Evolutionary conservation across 768 basidiomycete genomes (phyloP).

Genomic region (Kwoniella bestiolae): DNA sequence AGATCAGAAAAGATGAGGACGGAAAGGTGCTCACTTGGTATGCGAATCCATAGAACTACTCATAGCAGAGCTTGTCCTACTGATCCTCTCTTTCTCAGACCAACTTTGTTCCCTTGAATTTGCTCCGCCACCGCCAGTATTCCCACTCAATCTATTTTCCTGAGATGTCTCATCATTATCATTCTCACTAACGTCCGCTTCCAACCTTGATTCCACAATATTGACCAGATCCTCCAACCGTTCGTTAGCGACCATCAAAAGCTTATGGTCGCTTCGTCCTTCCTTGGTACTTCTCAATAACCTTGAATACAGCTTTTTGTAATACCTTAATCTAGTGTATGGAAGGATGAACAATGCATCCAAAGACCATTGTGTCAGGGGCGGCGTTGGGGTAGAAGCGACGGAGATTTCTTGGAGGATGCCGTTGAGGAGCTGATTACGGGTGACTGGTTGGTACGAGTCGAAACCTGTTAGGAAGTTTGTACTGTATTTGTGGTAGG

Average conservation of each 20-base stretch:
- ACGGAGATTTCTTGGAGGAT: conserved; percentile 74
- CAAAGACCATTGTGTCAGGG: conserved; percentile 69
- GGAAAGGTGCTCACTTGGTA: conserved; percentile 42
- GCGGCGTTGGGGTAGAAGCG: conserved; percentile 66
- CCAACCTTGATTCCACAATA: conserved; percentile 67
- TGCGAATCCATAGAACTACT: conserved; percentile 47
- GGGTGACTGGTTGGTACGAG: conserved; percentile 75
- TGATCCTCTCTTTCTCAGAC: conserved; percentile 44
- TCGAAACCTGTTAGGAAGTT: conserved; percentile 81
- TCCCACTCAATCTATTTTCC: background rate
- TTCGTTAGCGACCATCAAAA: conserved; percentile 78
- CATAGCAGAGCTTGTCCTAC: conserved; percentile 43
- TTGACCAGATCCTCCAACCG: conserved; percentile 75
- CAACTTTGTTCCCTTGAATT: conserved; percentile 40
- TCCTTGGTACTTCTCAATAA: conserved; percentile 83
- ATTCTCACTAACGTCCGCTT: conserved; percentile 62
- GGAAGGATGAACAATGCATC: conserved; percentile 88
- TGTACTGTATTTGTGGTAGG: conserved; percentile 79
- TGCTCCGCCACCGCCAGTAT: conserved; percentile 3
- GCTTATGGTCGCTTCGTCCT: conserved; percentile 80
- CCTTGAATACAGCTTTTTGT: conserved; percentile 83
- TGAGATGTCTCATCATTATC: conserved; percentile 11
- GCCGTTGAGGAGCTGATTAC: conserved; percentile 71
- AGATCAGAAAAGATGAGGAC: background rate
- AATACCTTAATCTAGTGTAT: conserved; percentile 81